Evolutionary conservation across 2,329 filamentous ascomycete species (phyloP).

Genomic region (Grosmannia serpens): DNA sequence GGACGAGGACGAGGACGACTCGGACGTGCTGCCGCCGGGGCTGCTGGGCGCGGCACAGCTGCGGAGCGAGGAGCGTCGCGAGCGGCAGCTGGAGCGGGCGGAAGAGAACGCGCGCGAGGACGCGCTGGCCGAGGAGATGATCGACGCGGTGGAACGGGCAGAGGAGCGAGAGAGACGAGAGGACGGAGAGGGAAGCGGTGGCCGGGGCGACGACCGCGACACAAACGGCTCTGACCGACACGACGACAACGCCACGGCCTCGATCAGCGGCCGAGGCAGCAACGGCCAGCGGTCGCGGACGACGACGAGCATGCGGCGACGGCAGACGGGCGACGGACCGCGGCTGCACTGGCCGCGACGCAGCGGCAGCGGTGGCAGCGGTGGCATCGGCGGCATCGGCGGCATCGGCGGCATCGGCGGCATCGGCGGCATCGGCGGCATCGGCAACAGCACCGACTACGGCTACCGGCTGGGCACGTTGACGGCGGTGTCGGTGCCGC

Average conservation of each 20-base stretch:
- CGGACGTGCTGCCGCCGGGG: conserved; percentile 26
- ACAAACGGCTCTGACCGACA: not conserved
- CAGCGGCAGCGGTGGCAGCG: not conserved
- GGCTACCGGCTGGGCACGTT: not conserved
- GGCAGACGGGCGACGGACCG: too few species aligned
- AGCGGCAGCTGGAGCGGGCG: conserved; percentile 13
- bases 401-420: not conserved
- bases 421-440: not conserved
- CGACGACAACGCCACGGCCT: not conserved
- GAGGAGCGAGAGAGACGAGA: conserved; percentile 7
- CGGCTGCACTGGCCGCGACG: too few species aligned
- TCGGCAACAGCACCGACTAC: not conserved
- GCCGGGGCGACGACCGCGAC: not conserved
- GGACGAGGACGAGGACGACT: conserved; percentile 15
- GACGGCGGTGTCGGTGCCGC: conserved; percentile 18
- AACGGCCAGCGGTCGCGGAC: not conserved
- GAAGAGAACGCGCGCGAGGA: conserved; percentile 6
- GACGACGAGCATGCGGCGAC: too few species aligned
- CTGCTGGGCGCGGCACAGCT: conserved; percentile 26
- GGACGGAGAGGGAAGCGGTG: conserved; percentile 9
- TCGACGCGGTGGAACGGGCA: not conserved
- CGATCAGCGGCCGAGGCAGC: too few species aligned
- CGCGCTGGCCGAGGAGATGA: not conserved
- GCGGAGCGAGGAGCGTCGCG: conserved; percentile 9
- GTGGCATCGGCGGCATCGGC: not conserved